phyloP scores from a whole-genome alignment of 2,329 filamentous ascomycete species.

The Fusarium staphyleae region DNA sequence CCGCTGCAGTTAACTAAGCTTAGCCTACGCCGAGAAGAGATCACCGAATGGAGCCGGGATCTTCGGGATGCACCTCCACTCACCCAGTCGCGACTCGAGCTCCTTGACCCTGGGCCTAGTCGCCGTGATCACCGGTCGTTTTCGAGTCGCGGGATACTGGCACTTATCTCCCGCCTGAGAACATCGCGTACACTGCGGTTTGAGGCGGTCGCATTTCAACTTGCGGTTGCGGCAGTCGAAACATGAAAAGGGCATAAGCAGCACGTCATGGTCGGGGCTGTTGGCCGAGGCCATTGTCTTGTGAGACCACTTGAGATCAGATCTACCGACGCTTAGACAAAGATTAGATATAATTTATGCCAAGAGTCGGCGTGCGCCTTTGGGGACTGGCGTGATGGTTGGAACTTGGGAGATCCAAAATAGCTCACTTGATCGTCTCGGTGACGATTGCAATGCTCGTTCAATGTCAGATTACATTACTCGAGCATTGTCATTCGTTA shows the following conservation, averaged over 20 bases:
- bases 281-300: slow-evolving; percentile 22
- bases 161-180: slow-evolving; percentile 29
- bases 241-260: slow-evolving; percentile 39
- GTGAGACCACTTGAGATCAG: too few species aligned
- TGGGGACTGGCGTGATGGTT: too few species aligned
- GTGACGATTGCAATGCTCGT: not conserved
- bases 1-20: slow-evolving; percentile 14
- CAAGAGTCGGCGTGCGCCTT: too few species aligned
- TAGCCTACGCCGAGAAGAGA: not conserved
- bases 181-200: slow-evolving; percentile 40
- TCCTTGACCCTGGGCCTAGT: slow-evolving; percentile 42
- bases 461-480: not conserved
- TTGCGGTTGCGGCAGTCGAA: slow-evolving; percentile 41
- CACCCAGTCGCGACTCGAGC: slow-evolving; percentile 39
- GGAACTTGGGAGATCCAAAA: too few species aligned
- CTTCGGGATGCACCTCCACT: not conserved
- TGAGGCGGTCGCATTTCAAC: slow-evolving; percentile 42
- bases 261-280: not conserved
- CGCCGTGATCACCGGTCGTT: slow-evolving; percentile 33
- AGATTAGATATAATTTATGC: too few species aligned
- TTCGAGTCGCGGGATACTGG: slow-evolving; percentile 40
- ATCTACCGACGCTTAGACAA: too few species aligned
- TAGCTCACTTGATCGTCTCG: not conserved
- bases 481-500: not conserved
- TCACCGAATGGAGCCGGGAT: not conserved